Base-by-base conservation (phyloP, 106 monocot species). In the Dioscorea dumetorum region DNA sequence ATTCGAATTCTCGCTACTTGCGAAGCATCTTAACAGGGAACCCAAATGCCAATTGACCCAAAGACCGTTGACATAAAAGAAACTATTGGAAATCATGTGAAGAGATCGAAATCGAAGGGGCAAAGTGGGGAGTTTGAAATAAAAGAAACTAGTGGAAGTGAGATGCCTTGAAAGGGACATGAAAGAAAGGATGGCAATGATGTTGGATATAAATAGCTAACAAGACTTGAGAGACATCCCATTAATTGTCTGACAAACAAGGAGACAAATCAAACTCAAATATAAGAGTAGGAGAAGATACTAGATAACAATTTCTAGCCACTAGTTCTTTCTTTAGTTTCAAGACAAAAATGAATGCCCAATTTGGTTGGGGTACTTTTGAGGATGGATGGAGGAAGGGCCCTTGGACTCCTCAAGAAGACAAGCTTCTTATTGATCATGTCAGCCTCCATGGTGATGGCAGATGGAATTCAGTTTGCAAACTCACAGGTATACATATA, bases 391-490 rank as follows among this genome's bases (percentile, higher is more conserved):
- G 81, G 84, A 75, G 87, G 67, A 91, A 91, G 69, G 91, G 91
- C 1, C 91, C 91, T 5, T 91, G 91, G 91, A 91, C 87, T 67
- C 64, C 79, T 1, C 79, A 82, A 33, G 91, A 91, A 48, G 91
- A 91, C 69, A 72, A 74, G 82, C 64, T 91, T 22, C 79, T 91
- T 33, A 78, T 77, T n/a, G 84, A 91, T 52, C 82, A 87, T 78
- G 87, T 91, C 58, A 76, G 71, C 60, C 72, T 77, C 22, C 91
- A 91, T 65, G 91, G 87, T 5, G 91, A 91, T 62, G 91, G 91
- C 0, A 81, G 87, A 69, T 87, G 91, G 91, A 91, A 87, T 57
- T 87, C 84, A 8, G 74, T 87, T 66, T 79, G 79, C 60, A 75
- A 77, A 72, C 74, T 84, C 1, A 79, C 87, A 64, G 91, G 91